phyloP scores from a whole-genome alignment of 2,329 filamentous ascomycete genomes.

The Colletotrichum truncatum region DNA sequence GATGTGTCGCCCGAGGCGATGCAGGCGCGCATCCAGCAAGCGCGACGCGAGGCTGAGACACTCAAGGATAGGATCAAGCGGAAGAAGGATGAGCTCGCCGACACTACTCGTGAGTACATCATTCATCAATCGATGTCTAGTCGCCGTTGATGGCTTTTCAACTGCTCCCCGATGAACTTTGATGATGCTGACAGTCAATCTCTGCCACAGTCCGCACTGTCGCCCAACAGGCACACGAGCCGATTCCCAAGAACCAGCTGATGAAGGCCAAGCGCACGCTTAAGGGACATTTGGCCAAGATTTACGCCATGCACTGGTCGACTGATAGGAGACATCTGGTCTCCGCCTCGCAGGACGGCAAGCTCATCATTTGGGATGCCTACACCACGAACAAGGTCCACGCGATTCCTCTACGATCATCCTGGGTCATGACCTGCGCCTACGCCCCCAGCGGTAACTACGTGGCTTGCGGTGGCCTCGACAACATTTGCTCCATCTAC shows the following conservation, averaged over 20 bases:
- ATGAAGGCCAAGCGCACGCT: slow-evolving; percentile 98
- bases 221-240: slow-evolving; percentile 90
- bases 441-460: slow-evolving; percentile 99
- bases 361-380: slow-evolving; percentile 99
- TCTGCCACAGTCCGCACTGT: slow-evolving; percentile 81
- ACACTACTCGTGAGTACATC: slow-evolving; percentile 86
- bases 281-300: slow-evolving; percentile 98
- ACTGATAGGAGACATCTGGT: slow-evolving; percentile 97
- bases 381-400: slow-evolving; percentile 99
- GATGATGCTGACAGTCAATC: slow-evolving; percentile 33
- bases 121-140: slow-evolving; percentile 5
- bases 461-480: slow-evolving; percentile 96
- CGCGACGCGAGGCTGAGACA: slow-evolving; percentile 96
- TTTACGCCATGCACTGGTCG: slow-evolving; percentile 99
- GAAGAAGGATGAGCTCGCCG: slow-evolving; percentile 99
- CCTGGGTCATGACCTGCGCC: slow-evolving; percentile 99
- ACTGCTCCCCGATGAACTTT: slow-evolving; percentile 11
- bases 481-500: slow-evolving; percentile 99
- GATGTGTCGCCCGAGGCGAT: slow-evolving; percentile 80
- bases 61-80: slow-evolving; percentile 99
- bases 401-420: slow-evolving; percentile 95
- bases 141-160: slow-evolving; percentile 14
- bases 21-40: slow-evolving; percentile 92
- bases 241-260: slow-evolving; percentile 86
- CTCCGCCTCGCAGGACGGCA: slow-evolving; percentile 97